Evolutionary conservation across 2,329 filamentous ascomycete genomes (phyloP).

Genomic region (Trichophyton verrucosum): DNA sequence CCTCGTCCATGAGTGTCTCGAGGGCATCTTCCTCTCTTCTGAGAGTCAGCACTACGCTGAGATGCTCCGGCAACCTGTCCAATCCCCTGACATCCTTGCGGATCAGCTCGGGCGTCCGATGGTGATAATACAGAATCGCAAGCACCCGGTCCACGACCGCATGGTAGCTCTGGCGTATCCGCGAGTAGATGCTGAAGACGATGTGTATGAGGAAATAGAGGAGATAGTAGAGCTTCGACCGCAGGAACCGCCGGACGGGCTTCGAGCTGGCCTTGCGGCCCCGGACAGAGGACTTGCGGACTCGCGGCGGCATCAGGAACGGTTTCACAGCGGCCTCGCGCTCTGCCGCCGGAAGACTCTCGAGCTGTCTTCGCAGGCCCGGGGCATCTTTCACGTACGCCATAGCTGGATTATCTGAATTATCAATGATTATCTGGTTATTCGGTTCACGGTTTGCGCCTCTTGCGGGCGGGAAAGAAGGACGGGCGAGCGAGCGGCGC

Average conservation of each 20-base stretch:
- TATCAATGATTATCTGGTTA: neutral
- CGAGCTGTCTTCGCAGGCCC: constrained; percentile 26
- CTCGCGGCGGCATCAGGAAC: constrained; percentile 39
- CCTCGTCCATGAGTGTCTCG: constrained; percentile 76
- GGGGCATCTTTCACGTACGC: neutral
- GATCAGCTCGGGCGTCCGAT: constrained; percentile 87
- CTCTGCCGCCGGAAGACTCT: constrained; percentile 33
- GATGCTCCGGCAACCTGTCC: constrained; percentile 63
- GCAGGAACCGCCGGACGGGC: constrained; percentile 35
- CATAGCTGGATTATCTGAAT: neutral
- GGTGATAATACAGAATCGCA: constrained; percentile 84
- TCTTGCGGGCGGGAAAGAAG: neutral
- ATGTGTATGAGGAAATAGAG: constrained; percentile 46
- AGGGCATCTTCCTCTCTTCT: constrained; percentile 59
- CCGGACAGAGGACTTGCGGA: constrained; percentile 13
- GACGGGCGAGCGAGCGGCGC: neutral
- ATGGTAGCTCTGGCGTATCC: constrained; percentile 67
- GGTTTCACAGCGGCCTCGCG: constrained; percentile 41
- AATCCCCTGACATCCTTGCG: constrained; percentile 69
- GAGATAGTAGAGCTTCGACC: constrained; percentile 33
- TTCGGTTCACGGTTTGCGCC: no score
- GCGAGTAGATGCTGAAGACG: constrained; percentile 79
- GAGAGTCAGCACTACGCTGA: constrained; percentile 74
- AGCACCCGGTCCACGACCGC: constrained; percentile 64
- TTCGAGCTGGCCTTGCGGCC: constrained; percentile 18